Evolutionary conservation across 495 filamentous ascomycete species (phyloP).

Genomic region (Neurospora tetraspora): DNA sequence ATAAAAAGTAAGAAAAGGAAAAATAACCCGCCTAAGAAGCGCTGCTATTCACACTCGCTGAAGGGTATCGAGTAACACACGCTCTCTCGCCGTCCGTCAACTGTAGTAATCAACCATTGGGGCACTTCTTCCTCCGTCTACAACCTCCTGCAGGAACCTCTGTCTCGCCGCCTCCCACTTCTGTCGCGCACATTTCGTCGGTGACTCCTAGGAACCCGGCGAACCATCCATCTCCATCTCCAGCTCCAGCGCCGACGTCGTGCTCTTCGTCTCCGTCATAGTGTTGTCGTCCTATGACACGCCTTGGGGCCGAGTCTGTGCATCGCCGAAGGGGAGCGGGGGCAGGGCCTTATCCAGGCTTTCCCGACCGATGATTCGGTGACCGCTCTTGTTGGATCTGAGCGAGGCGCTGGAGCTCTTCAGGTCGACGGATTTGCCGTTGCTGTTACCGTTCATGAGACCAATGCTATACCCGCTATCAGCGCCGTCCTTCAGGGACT

Average conservation of each 20-base stretch:
- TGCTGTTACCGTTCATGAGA: background rate
- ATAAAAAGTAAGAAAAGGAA: background rate
- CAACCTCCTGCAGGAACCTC: background rate
- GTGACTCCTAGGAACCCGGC: slow-evolving; percentile 3
- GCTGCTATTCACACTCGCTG: background rate
- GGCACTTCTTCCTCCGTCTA: background rate
- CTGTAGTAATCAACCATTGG: background rate
- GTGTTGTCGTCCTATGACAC: slow-evolving; percentile 14
- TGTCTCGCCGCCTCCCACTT: background rate
- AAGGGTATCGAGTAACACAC: background rate
- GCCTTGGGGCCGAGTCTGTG: background rate
- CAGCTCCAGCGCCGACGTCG: background rate
- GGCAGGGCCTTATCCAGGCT: slow-evolving; percentile 48
- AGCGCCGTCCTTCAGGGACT: slow-evolving; percentile 28
- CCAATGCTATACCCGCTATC: slow-evolving; percentile 27
- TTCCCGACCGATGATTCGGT: slow-evolving; percentile 25
- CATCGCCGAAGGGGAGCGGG: slow-evolving; percentile 31
- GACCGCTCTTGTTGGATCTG: slow-evolving; percentile 15
- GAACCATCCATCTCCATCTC: slow-evolving; percentile 20
- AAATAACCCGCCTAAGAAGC: background rate
- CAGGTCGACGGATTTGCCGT: slow-evolving; percentile 7
- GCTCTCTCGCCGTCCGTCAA: background rate
- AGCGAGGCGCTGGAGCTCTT: slow-evolving; percentile 19
- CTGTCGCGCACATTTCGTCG: background rate
- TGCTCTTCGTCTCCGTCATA: background rate